Percentiles rank a stretch among this genome's conserved stretches.
phyloP scores from a whole-genome alignment of 176 grass and related monocot species.

The Carex littledalei region DNA sequence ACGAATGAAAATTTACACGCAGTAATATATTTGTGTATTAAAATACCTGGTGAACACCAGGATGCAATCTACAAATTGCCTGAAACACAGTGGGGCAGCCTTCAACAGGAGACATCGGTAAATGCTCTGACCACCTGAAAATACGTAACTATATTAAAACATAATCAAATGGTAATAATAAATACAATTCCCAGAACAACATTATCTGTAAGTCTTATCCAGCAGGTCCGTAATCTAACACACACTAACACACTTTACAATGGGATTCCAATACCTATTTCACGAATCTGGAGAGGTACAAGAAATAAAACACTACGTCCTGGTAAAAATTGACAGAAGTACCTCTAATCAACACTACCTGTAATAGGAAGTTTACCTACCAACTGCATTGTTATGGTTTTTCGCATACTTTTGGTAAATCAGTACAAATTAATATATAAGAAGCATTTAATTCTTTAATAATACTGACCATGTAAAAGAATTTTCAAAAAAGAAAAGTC shows the following conservation, averaged over 20 bases:
- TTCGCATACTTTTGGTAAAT: neutral
- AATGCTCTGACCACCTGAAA: constrained; percentile 79
- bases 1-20: neutral
- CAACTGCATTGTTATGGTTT: neutral
- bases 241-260: neutral
- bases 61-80: constrained; percentile 58
- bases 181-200: neutral
- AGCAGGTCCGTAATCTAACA: neutral
- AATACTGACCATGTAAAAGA: neutral
- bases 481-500: neutral
- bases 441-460: neutral
- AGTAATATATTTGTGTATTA: neutral
- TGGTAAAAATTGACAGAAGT: neutral
- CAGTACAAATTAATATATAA: neutral
- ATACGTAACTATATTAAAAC: neutral
- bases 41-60: constrained; percentile 70
- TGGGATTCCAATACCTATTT: neutral
- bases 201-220: neutral
- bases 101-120: constrained; percentile 89
- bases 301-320: constrained; percentile 2
- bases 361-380: neutral
- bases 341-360: neutral
- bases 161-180: neutral
- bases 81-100: constrained; percentile 82
- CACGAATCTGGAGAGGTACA: constrained; percentile 2